A percentile compares a stretch with the other conserved stretches of the same genome.
Evolutionary conservation across 1,284 basidiomycete species (phyloP).

Genomic region (Fomitopsis palustris): DNA sequence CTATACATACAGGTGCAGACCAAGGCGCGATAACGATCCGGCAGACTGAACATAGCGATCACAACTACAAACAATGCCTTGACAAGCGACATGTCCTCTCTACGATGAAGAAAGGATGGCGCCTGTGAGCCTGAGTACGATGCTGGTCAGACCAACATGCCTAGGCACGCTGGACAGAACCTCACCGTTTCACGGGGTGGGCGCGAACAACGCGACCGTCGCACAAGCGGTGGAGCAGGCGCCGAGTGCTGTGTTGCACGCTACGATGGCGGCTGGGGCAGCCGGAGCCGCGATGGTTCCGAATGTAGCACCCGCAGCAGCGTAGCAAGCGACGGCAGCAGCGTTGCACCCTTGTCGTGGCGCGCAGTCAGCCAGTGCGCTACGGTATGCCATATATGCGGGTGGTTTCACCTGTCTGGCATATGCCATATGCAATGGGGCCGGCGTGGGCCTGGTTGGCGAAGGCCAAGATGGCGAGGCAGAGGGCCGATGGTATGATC

Average conservation of each 20-base stretch:
- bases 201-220: slow-evolving; percentile 21
- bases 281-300: slow-evolving; percentile 40
- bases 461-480: too few species aligned
- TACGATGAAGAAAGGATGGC: too few species aligned
- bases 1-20: too few species aligned
- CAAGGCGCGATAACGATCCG: too few species aligned
- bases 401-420: slow-evolving; percentile 40
- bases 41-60: too few species aligned
- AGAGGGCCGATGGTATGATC: slow-evolving; percentile 1
- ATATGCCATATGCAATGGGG: slow-evolving; percentile 40
- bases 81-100: too few species aligned
- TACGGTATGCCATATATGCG: background rate
- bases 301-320: slow-evolving; percentile 47
- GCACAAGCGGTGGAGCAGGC: slow-evolving; percentile 30
- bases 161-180: background rate
- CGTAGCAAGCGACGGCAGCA: slow-evolving; percentile 50
- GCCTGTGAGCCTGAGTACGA: too few species aligned
- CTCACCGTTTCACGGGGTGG: slow-evolving; percentile 21
- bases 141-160: too few species aligned
- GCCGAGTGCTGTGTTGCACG: slow-evolving; percentile 49
- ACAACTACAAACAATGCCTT: too few species aligned
- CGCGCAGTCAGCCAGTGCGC: too few species aligned
- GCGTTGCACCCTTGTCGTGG: slow-evolving; percentile 45
- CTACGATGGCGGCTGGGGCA: slow-evolving; percentile 43
- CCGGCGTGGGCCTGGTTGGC: slow-evolving; percentile 29